These are phyloP conservation scores for Daldinia childiae DNA, from an alignment of 495 filamentous ascomycete species.

Conservation along the genomic window DNA sequence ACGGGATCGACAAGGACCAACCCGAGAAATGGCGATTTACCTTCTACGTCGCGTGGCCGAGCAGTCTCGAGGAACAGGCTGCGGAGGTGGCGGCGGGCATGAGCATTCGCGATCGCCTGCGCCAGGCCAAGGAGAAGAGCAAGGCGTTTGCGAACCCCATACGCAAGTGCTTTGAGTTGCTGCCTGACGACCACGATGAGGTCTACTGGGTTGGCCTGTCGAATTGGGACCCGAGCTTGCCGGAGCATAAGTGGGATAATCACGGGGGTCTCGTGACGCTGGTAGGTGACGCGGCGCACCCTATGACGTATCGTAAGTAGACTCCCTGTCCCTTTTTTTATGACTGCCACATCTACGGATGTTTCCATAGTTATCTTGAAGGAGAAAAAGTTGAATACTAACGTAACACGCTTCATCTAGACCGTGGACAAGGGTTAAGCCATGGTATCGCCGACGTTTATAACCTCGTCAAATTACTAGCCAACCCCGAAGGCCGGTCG, in stretches of 20 bases:
- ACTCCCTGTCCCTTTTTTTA: background rate
- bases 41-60: slow-evolving; percentile 48
- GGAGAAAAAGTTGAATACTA: background rate
- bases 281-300: slow-evolving; percentile 67
- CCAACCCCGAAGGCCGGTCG: slow-evolving; percentile 31
- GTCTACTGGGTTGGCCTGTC: slow-evolving; percentile 50
- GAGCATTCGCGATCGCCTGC: slow-evolving; percentile 31
- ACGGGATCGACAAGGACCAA: slow-evolving; percentile 49
- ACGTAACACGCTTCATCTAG: slow-evolving; percentile 32
- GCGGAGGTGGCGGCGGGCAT: slow-evolving; percentile 39
- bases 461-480: slow-evolving; percentile 51
- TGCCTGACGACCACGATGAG: slow-evolving; percentile 53
- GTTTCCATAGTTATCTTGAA: background rate
- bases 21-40: slow-evolving; percentile 58
- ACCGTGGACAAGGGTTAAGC: slow-evolving; percentile 64
- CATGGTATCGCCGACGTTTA: slow-evolving; percentile 58
- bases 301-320: slow-evolving; percentile 65
- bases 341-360: background rate
- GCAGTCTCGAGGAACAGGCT: slow-evolving; percentile 47
- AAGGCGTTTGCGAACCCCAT: slow-evolving; percentile 52
- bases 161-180: slow-evolving; percentile 52
- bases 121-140: slow-evolving; percentile 50
- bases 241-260: slow-evolving; percentile 58
- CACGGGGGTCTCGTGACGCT: slow-evolving; percentile 59
- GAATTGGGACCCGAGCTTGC: slow-evolving; percentile 53